Evolutionary conservation across 1,284 basidiomycete genomes (phyloP).

Genomic region (Rhodotorula glutinis): DNA sequence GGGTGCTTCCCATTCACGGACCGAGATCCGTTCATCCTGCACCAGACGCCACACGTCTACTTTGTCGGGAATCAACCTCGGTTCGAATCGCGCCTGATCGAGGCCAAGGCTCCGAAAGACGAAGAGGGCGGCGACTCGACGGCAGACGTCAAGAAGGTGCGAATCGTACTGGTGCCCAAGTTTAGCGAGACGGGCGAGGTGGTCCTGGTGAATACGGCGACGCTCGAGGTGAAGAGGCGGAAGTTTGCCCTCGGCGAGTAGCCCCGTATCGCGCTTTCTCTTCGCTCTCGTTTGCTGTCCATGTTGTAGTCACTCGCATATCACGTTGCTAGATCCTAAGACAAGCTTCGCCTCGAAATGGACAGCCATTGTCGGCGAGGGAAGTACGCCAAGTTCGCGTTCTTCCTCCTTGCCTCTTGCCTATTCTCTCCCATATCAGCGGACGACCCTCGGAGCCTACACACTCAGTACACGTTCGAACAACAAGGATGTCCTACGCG

Average conservation of each 20-base stretch:
- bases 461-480: too few species aligned
- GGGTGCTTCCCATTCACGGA: constrained; percentile 93
- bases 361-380: too few species aligned
- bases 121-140: constrained; percentile 28
- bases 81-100: constrained; percentile 70
- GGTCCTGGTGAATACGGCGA: constrained; percentile 62
- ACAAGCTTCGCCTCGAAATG: too few species aligned
- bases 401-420: not conserved
- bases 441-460: not conserved
- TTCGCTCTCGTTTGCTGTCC: too few species aligned
- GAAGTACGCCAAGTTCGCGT: too few species aligned
- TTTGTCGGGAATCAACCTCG: constrained; percentile 86
- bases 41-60: constrained; percentile 80
- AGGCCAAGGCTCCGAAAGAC: constrained; percentile 46
- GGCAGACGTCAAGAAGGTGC: constrained; percentile 46
- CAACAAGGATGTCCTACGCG: constrained; percentile 4
- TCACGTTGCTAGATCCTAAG: too few species aligned
- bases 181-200: constrained; percentile 67
- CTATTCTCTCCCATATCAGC: not conserved
- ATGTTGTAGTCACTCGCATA: not conserved
- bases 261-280: too few species aligned
- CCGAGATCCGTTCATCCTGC: constrained; percentile 83
- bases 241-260: constrained; percentile 16
- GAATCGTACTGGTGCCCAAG: constrained; percentile 77
- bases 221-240: constrained; percentile 55